Evolutionary conservation across 73 alveolate genomes (phyloP).

Genomic region (Tetrahymena malaccensis): DNA sequence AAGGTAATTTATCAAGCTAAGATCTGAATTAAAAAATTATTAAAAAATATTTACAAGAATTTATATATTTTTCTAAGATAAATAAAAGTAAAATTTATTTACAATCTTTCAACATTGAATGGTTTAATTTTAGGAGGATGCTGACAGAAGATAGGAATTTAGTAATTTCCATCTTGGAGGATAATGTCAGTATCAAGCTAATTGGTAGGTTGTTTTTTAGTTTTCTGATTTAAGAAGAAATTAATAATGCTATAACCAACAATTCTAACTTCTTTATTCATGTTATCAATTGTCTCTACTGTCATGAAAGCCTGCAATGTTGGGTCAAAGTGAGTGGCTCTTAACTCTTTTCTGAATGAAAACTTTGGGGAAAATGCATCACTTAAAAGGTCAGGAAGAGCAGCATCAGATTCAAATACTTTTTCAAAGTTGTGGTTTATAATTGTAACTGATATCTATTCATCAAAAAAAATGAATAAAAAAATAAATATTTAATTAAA

Average conservation of each 20-base stretch:
- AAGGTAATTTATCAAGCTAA: conserved; percentile 62
- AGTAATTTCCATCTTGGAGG: conserved; percentile 55
- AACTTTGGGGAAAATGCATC: conserved; percentile 58
- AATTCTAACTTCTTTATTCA: conserved; percentile 51
- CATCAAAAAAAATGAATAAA: background rate
- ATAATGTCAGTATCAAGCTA: conserved; percentile 57
- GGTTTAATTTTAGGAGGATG: conserved; percentile 66
- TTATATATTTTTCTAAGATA: no score
- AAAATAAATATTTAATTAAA: background rate
- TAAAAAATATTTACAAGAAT: background rate
- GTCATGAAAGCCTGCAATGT: conserved; percentile 56
- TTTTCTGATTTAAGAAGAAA: conserved; percentile 52
- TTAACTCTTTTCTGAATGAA: conserved; percentile 69
- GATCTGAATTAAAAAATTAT: background rate
- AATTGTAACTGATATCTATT: conserved; percentile 7
- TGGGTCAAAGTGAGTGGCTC: conserved; percentile 71
- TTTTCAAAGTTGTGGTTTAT: conserved; percentile 48
- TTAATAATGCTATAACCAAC: conserved; percentile 74
- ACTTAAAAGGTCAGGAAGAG: conserved; percentile 59
- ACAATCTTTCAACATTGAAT: conserved; percentile 48
- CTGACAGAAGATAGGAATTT: conserved; percentile 66
- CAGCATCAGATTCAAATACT: conserved; percentile 55
- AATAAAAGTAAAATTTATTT: no score
- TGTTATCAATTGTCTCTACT: conserved; percentile 66
- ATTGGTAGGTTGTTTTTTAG: conserved; percentile 51